Conservation (phyloP, 371 early-diverging fungal genomes). For the Haplosporangium sp. region DNA sequence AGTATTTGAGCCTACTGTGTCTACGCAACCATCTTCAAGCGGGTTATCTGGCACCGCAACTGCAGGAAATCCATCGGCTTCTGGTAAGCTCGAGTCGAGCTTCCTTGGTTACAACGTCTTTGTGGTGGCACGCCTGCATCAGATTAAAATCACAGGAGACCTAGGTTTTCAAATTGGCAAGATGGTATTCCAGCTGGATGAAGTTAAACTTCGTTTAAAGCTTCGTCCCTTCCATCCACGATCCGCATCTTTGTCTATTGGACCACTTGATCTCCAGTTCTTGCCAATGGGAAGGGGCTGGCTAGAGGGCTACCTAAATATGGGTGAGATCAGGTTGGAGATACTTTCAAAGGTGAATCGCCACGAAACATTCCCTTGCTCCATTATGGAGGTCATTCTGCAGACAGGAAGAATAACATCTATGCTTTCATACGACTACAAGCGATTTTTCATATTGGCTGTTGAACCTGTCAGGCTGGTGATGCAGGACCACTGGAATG, state of each 20-base stretch:
- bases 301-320: slow-evolving; percentile 47
- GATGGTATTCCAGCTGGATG: slow-evolving; percentile 62
- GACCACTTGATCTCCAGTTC: slow-evolving; percentile 57
- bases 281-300: slow-evolving; percentile 41
- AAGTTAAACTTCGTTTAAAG: slow-evolving; percentile 61
- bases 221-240: slow-evolving; percentile 61
- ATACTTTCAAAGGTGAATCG: slow-evolving; percentile 39
- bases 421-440: slow-evolving; percentile 55
- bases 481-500: slow-evolving; percentile 51
- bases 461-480: slow-evolving; percentile 39
- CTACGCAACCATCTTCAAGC: slow-evolving; percentile 10
- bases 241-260: slow-evolving; percentile 58
- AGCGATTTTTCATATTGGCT: slow-evolving; percentile 37
- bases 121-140: slow-evolving; percentile 62
- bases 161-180: slow-evolving; percentile 85
- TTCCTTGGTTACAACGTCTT: slow-evolving; percentile 59
- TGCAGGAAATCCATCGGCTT: neutral
- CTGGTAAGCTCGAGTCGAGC: slow-evolving; percentile 59
- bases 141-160: slow-evolving; percentile 71
- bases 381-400: slow-evolving; percentile 40
- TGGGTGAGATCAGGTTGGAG: slow-evolving; percentile 38
- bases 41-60: neutral
- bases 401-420: slow-evolving; percentile 45
- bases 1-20: slow-evolving; percentile 25
- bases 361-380: slow-evolving; percentile 44